phyloP scores from a whole-genome alignment of 805 yeast genomes.

The Wickerhamomyces chambardii region DNA sequence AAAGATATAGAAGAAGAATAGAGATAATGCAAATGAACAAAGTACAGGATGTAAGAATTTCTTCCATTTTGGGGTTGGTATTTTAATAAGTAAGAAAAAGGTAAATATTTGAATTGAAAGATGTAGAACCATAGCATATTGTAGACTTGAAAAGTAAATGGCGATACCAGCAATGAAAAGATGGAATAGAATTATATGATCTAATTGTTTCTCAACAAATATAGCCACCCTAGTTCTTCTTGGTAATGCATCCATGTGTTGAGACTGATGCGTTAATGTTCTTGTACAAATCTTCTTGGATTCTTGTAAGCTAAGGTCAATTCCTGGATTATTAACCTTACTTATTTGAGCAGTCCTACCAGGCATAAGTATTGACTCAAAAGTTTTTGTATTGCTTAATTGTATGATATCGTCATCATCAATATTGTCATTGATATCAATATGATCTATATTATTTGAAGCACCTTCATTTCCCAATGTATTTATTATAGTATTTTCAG shows the following conservation, averaged over 20 bases:
- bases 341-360: constrained; percentile 4
- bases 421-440: not conserved
- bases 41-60: constrained; percentile 64
- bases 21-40: constrained; percentile 53
- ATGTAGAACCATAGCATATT: constrained; percentile 54
- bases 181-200: constrained; percentile 39
- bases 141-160: constrained; percentile 41
- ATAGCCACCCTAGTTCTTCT: constrained; percentile 21
- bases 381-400: constrained; percentile 1
- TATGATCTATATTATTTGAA: not conserved
- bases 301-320: not conserved
- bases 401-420: not conserved
- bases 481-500: not conserved
- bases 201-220: constrained; percentile 36
- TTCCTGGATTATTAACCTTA: constrained; percentile 2
- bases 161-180: constrained; percentile 50
- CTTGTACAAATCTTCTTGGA: constrained; percentile 11
- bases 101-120: constrained; percentile 48
- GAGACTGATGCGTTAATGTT: constrained; percentile 9
- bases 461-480: not conserved
- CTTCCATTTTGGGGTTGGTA: constrained; percentile 36
- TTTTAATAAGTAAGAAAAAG: constrained; percentile 37
- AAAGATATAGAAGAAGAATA: constrained; percentile 53
- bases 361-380: constrained; percentile 10
- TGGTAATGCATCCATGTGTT: constrained; percentile 6